These are phyloP conservation scores for Venturia carpophila DNA, from an alignment of 2,329 filamentous ascomycete species.

Conservation along the genomic window DNA sequence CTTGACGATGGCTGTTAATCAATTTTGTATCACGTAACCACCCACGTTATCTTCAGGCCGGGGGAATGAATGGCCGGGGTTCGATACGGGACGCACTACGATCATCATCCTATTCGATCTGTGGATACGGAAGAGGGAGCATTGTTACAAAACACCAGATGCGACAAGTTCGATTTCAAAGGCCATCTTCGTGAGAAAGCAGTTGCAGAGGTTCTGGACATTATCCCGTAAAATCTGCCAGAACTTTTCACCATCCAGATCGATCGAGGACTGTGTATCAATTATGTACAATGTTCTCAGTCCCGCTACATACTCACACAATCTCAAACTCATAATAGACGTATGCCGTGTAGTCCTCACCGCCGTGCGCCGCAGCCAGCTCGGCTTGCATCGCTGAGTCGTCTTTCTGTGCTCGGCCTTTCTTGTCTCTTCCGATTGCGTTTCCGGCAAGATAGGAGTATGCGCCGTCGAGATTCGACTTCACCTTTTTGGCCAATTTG, in stretches of 20 bases:
- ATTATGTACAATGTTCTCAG: background rate
- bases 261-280: background rate
- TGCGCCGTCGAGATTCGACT: constrained; percentile 59
- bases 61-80: background rate
- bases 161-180: background rate
- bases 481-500: constrained; percentile 72
- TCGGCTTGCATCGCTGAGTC: constrained; percentile 72
- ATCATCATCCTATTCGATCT: background rate
- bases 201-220: background rate
- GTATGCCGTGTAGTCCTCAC: constrained; percentile 85
- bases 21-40: background rate
- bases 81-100: background rate
- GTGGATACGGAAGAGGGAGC: background rate
- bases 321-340: constrained; percentile 96
- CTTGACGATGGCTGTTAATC: background rate
- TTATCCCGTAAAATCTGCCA: background rate
- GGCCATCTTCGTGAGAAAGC: background rate
- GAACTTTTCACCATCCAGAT: background rate
- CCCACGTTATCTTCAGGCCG: background rate
- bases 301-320: constrained; percentile 17
- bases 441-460: constrained; percentile 94
- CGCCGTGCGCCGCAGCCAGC: constrained; percentile 70
- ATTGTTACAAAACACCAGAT: background rate
- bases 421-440: constrained; percentile 88
- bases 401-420: constrained; percentile 83